Evolutionary conservation across 2,329 filamentous ascomycete species (phyloP).

Genomic region (Sphaerostilbella broomeana): DNA sequence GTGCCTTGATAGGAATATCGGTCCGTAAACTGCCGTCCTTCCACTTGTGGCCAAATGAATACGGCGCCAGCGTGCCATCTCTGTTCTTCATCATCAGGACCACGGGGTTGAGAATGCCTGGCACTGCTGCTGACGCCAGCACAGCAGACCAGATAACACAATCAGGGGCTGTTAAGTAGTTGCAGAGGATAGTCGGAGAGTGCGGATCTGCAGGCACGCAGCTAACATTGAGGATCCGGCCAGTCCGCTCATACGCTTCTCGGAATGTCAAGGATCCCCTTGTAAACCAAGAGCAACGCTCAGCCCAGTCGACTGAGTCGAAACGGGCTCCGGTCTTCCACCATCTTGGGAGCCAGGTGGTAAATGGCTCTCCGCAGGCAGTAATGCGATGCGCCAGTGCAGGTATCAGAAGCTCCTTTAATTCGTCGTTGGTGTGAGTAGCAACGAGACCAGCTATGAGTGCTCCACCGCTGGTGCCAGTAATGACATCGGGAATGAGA

Average conservation of each 20-base stretch:
- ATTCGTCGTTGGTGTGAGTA: slow-evolving; percentile 85
- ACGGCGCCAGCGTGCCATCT: slow-evolving; percentile 73
- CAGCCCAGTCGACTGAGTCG: slow-evolving; percentile 88
- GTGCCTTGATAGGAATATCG: slow-evolving; percentile 87
- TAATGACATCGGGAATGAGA: slow-evolving; percentile 86
- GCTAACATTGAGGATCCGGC: slow-evolving; percentile 88
- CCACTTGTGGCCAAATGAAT: slow-evolving; percentile 98
- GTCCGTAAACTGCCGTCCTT: slow-evolving; percentile 93
- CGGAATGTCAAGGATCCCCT: slow-evolving; percentile 87
- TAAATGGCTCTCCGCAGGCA: slow-evolving; percentile 72
- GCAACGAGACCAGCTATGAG: slow-evolving; percentile 81
- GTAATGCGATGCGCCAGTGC: slow-evolving; percentile 79
- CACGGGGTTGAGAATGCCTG: slow-evolving; percentile 90
- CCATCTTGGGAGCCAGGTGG: slow-evolving; percentile 76
- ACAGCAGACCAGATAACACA: slow-evolving; percentile 99
- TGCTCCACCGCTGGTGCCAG: slow-evolving; percentile 90
- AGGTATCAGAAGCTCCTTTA: slow-evolving; percentile 77
- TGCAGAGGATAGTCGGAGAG: slow-evolving; percentile 83
- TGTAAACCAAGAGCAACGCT: slow-evolving; percentile 80
- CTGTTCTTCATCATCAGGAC: slow-evolving; percentile 85
- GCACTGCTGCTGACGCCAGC: slow-evolving; percentile 88
- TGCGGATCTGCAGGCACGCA: slow-evolving; percentile 96
- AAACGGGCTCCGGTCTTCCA: slow-evolving; percentile 90
- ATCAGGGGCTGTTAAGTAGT: slow-evolving; percentile 90
- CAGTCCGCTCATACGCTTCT: slow-evolving; percentile 90